A percentile compares a stretch with the other conserved stretches of the same genome.
Conservation (phyloP, 2,329 filamentous ascomycete genomes). For the Sphaerostilbella broomeana region DNA sequence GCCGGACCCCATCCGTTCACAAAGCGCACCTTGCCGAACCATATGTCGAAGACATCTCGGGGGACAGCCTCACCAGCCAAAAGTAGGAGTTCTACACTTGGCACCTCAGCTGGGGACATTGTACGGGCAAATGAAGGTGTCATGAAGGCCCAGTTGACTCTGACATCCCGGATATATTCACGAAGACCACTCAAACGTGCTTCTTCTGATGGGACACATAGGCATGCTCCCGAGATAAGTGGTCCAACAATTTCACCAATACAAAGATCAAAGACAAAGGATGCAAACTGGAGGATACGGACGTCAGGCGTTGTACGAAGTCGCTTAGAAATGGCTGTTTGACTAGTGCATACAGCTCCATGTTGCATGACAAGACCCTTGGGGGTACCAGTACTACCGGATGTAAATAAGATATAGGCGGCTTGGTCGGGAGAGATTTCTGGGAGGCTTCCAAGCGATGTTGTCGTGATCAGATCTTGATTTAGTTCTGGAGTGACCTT, state of each 20-base stretch:
- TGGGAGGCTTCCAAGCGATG: too few relatives aligned
- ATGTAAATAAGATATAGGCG: slow-evolving; percentile 13
- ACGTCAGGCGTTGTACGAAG: slow-evolving; percentile 3
- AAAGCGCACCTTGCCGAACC: slow-evolving; percentile 1
- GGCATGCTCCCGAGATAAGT: slow-evolving; percentile 9
- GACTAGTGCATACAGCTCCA: slow-evolving; percentile 9
- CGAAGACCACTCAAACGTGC: slow-evolving; percentile 7
- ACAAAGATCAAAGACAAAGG: slow-evolving; percentile 15
- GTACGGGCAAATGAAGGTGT: slow-evolving; percentile 15
- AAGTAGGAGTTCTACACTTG: slow-evolving; percentile 10
- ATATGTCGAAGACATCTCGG: slow-evolving; percentile 9
- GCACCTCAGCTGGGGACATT: slow-evolving; percentile 11
- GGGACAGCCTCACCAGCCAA: slow-evolving; percentile 13
- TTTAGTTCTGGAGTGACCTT: slow-evolving; percentile 5
- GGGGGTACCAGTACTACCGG: slow-evolving; percentile 13
- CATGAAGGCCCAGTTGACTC: slow-evolving; percentile 6
- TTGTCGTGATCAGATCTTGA: too few relatives aligned
- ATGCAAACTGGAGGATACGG: slow-evolving; percentile 15
- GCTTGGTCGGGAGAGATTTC: too few relatives aligned
- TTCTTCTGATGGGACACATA: slow-evolving; percentile 15
- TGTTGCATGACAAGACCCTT: slow-evolving; percentile 16
- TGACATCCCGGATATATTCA: slow-evolving; percentile 9
- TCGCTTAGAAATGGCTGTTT: slow-evolving; percentile 3
- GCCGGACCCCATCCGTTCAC: not conserved
- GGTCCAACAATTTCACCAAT: slow-evolving; percentile 13